Evolutionary conservation across 2,329 filamentous ascomycete genomes (phyloP).

Genomic region (Trichoderma aggressivum): DNA sequence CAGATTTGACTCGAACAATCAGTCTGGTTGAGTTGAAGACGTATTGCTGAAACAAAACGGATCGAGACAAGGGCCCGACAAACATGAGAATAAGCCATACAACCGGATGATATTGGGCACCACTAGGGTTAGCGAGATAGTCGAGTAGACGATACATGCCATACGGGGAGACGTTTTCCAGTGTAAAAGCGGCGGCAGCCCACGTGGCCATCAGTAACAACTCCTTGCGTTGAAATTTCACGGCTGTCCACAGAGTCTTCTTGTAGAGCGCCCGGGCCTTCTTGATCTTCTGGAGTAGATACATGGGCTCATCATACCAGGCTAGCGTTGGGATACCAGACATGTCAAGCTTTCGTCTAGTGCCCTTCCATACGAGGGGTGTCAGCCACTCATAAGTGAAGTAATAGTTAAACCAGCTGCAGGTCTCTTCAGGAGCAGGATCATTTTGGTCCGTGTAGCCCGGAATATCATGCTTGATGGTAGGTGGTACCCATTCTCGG

Average conservation of each 20-base stretch:
- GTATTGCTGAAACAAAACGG: conserved; percentile 54
- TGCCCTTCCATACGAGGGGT: conserved; percentile 47
- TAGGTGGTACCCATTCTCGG: conserved; percentile 49
- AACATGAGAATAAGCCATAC: conserved; percentile 55
- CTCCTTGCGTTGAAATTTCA: conserved; percentile 43
- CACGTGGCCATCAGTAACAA: conserved; percentile 45
- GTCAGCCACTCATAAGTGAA: conserved; percentile 51
- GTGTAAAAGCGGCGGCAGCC: conserved; percentile 35
- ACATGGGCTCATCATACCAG: conserved; percentile 54
- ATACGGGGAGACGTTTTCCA: conserved; percentile 52
- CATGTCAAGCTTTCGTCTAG: conserved; percentile 43
- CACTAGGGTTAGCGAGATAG: conserved; percentile 47
- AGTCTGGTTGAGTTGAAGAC: conserved; percentile 56
- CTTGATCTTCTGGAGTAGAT: conserved; percentile 44
- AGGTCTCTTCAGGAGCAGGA: conserved; percentile 50
- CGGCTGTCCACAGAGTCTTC: conserved; percentile 44
- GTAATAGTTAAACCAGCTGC: conserved; percentile 52
- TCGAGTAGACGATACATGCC: conserved; percentile 52
- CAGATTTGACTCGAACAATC: conserved; percentile 53
- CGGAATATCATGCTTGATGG: conserved; percentile 37
- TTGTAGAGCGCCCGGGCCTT: conserved; percentile 41
- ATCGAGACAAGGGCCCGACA: conserved; percentile 45
- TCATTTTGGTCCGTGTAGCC: conserved; percentile 36
- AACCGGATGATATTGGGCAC: conserved; percentile 46
- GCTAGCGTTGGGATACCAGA: conserved; percentile 48